Percentiles rank a stretch among this genome's conserved stretches.
Evolutionary conservation across 2,329 filamentous ascomycete species (phyloP).

Genomic region (Penicillium verrucosum): DNA sequence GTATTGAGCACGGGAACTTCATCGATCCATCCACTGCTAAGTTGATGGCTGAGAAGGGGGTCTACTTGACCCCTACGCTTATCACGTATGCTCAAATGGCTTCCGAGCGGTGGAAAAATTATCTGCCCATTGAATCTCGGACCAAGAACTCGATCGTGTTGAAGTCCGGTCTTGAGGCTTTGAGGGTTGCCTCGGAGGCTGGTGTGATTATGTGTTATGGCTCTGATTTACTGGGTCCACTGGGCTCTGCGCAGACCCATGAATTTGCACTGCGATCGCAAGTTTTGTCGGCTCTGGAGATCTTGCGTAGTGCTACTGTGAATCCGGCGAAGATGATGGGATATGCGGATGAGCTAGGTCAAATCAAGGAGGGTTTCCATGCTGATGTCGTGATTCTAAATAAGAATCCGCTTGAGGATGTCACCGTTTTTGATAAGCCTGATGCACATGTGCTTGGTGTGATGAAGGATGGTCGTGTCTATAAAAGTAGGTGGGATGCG

Average conservation of each 20-base stretch:
- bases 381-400: slow-evolving; percentile 54
- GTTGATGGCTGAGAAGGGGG: slow-evolving; percentile 49
- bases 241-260: slow-evolving; percentile 46
- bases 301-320: slow-evolving; percentile 51
- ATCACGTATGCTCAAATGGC: slow-evolving; percentile 52
- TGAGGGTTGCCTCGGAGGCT: slow-evolving; percentile 50
- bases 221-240: slow-evolving; percentile 52
- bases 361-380: slow-evolving; percentile 49
- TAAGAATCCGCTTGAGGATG: slow-evolving; percentile 54
- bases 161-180: slow-evolving; percentile 44
- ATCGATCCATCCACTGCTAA: slow-evolving; percentile 44
- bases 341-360: slow-evolving; percentile 48
- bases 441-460: slow-evolving; percentile 51
- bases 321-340: slow-evolving; percentile 52
- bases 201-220: slow-evolving; percentile 57
- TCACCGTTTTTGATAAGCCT: slow-evolving; percentile 49
- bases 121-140: slow-evolving; percentile 34
- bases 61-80: slow-evolving; percentile 54
- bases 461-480: slow-evolving; percentile 54
- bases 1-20: slow-evolving; percentile 54
- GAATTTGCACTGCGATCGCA: slow-evolving; percentile 48
- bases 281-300: slow-evolving; percentile 41
- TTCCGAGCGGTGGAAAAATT: slow-evolving; percentile 34
- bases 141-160: slow-evolving; percentile 52
- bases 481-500: slow-evolving; percentile 30